Percentiles rank a stretch among this genome's conserved stretches.
These are phyloP conservation scores for Plasmodium vinckei DNA, from an alignment of 169 alveolate genomes.

Conservation along the genomic window DNA sequence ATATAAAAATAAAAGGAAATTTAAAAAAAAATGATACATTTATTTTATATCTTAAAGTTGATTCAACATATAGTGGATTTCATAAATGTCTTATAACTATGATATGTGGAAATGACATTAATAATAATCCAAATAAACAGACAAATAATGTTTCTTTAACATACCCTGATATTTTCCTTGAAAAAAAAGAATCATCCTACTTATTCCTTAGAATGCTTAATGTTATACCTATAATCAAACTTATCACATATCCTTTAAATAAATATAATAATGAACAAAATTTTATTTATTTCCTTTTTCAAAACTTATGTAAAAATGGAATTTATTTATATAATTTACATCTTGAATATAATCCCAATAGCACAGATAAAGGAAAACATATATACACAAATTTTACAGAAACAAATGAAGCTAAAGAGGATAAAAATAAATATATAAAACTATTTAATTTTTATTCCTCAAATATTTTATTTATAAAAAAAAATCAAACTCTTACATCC, in stretches of 20 bases:
- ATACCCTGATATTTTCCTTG: slow-evolving; percentile 28
- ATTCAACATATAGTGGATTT: slow-evolving; percentile 21
- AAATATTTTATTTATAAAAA: slow-evolving; percentile 27
- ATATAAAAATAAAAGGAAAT: slow-evolving; percentile 42
- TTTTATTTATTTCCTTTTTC: slow-evolving; percentile 38
- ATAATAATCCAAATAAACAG: neutral
- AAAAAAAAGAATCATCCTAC: slow-evolving; percentile 40
- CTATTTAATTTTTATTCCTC: slow-evolving; percentile 26
- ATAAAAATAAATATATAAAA: neutral
- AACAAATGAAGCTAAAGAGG: neutral
- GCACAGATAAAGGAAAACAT: neutral
- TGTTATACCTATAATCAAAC: slow-evolving; percentile 42
- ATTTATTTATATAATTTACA: slow-evolving; percentile 22
- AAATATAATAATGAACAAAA: neutral
- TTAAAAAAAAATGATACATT: slow-evolving; percentile 18
- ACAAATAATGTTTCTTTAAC: neutral
- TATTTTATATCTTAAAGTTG: slow-evolving; percentile 30
- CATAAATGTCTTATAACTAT: slow-evolving; percentile 56
- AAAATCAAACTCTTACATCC: slow-evolving; percentile 24
- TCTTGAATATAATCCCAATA: slow-evolving; percentile 2
- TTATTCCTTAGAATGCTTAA: slow-evolving; percentile 36
- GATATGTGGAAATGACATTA: slow-evolving; percentile 27
- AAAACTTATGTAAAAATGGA: slow-evolving; percentile 41
- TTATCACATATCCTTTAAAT: slow-evolving; percentile 24
- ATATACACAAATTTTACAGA: neutral